phyloP scores from a whole-genome alignment of 176 grass and related monocot species.

The Ananas comosus region DNA sequence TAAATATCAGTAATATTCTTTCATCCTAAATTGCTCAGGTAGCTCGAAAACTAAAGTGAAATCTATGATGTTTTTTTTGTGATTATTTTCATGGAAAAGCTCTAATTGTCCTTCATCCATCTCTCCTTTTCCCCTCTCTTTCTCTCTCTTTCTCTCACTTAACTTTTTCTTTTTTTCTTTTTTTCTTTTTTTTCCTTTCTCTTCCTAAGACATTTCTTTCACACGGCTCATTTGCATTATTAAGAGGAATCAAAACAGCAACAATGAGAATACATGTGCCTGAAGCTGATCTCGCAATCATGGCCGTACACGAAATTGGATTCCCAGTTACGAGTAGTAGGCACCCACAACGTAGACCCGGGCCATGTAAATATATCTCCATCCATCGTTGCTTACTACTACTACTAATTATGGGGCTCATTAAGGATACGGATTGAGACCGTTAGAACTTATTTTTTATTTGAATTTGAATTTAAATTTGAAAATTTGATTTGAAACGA shows the following conservation, averaged over 20 bases:
- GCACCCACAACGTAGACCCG: background rate
- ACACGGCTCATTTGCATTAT: slow-evolving; percentile 2
- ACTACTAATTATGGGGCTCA: background rate
- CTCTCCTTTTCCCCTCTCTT: too few species aligned
- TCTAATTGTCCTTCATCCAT: too few species aligned
- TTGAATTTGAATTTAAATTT: too few species aligned
- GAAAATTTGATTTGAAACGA: too few species aligned
- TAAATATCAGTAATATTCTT: too few species aligned
- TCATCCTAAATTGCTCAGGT: too few species aligned
- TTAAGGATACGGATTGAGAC: background rate
- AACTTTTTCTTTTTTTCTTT: background rate
- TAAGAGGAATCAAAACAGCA: background rate
- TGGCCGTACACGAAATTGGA: slow-evolving; percentile 4
- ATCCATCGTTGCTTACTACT: too few species aligned
- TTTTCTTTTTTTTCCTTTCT: background rate
- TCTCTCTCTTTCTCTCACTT: background rate
- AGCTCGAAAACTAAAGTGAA: too few species aligned
- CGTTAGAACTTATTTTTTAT: too few species aligned
- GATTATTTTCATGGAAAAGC: too few species aligned
- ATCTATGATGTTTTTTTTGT: too few species aligned
- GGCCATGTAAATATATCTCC: background rate
- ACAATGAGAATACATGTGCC: background rate
- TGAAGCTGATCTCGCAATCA: background rate
- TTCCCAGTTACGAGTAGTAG: background rate
- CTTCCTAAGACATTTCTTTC: background rate